Conservation (phyloP, 495 filamentous ascomycete genomes). For the Articulospora tetracladia region DNA sequence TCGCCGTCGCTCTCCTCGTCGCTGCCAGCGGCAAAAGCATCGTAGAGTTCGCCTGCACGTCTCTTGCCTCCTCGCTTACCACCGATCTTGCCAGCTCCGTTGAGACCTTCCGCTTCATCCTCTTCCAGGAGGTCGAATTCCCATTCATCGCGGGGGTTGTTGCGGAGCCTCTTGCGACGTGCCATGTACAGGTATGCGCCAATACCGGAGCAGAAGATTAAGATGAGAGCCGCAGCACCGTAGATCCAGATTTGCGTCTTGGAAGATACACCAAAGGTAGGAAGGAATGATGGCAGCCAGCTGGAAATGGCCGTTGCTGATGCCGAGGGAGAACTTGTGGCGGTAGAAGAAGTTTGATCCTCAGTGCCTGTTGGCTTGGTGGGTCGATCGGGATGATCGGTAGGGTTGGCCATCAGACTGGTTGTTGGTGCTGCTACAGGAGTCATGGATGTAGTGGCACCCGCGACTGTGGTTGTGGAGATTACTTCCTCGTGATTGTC, state of each 20-base stretch:
- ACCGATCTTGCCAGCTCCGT: constrained; percentile 24
- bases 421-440: constrained; percentile 41
- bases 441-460: constrained; percentile 46
- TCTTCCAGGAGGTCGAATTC: constrained; percentile 92
- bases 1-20: constrained; percentile 67
- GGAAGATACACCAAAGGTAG: constrained; percentile 90
- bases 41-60: constrained; percentile 81
- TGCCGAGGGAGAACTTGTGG: constrained; percentile 33
- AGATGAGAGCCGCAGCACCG: constrained; percentile 75
- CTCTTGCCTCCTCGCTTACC: constrained; percentile 37
- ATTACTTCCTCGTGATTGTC: constrained; percentile 57
- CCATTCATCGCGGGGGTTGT: constrained; percentile 78
- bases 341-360: constrained; percentile 6
- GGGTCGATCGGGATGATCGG: constrained; percentile 76
- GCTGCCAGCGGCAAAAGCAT: constrained; percentile 78
- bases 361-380: constrained; percentile 44
- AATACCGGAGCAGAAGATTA: constrained; percentile 76
- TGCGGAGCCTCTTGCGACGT: constrained; percentile 69
- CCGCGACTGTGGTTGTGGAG: constrained; percentile 42
- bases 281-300: constrained; percentile 86
- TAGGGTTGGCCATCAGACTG: constrained; percentile 43
- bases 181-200: constrained; percentile 76
- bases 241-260: constrained; percentile 95
- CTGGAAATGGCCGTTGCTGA: constrained; percentile 45
- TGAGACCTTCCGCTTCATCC: constrained; percentile 62